Conservation (phyloP, 1,284 basidiomycete species). For the Veloboletus limbatus region DNA sequence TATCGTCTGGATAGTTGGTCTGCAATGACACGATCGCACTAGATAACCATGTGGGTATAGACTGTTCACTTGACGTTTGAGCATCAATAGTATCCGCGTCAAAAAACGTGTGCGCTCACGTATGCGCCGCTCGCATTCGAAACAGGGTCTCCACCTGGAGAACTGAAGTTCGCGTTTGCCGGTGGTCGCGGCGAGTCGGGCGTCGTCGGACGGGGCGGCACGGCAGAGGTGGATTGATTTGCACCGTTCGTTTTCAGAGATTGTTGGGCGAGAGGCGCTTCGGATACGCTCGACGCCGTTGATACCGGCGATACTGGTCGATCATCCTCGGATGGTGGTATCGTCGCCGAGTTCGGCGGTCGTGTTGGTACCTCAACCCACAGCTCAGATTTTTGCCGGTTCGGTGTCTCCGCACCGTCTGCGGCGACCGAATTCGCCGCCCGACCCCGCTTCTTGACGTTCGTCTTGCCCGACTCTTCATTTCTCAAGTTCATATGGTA, state of each 20-base stretch:
- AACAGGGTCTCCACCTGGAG: conserved; percentile 19
- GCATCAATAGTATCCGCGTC: conserved; percentile 34
- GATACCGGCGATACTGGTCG: conserved; percentile 64
- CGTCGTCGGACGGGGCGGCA: conserved; percentile 23
- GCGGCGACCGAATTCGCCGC: conserved; percentile 45
- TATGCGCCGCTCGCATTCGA: conserved; percentile 20
- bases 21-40: conserved; percentile 65
- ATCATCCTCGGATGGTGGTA: conserved; percentile 43
- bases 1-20: conserved; percentile 76
- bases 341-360: conserved; percentile 34
- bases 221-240: conserved; percentile 23
- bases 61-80: conserved; percentile 35
- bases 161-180: conserved; percentile 11
- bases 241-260: conserved; percentile 52
- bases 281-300: conserved; percentile 64
- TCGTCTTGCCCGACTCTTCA: conserved; percentile 54
- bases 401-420: conserved; percentile 55
- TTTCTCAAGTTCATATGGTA: conserved; percentile 60
- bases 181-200: conserved; percentile 29
- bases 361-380: conserved; percentile 42
- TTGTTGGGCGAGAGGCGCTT: conserved; percentile 62
- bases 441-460: conserved; percentile 54
- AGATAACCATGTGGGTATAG: conserved; percentile 72
- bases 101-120: conserved; percentile 24
- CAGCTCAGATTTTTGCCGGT: conserved; percentile 42